Evolutionary conservation across 768 basidiomycete species (phyloP), one percentile per base, ranked within the genome.

Genomic region (Kwoniella heveanensis): DNA sequence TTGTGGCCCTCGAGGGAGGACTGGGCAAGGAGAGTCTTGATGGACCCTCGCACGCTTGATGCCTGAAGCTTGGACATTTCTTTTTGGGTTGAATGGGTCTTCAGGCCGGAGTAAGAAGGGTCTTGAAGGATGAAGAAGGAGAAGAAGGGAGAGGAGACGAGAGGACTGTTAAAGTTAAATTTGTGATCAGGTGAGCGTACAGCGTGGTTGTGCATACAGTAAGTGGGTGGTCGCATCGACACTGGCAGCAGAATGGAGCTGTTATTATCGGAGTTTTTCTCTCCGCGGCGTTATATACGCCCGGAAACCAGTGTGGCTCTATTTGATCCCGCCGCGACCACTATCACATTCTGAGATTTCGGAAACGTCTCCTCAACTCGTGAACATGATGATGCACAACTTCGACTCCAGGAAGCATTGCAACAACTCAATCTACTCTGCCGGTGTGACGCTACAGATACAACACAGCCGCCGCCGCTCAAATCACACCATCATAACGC

Each of bases 1-100:
- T 76, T 76, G 68, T 70, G 68, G 62, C 90, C 89, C 82, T 92
- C 92, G 83, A 88, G 88, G 71, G 83, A 89, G 76, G 92, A 87
- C 19, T 88, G 87, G 61, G 85, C 87, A 66, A 95, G 86, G 69
- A 98, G 86, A 71, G 92, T 91, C 83, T 90, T 90, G 83, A 97
- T 87, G 80, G 90, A 92, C 84, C 88, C 88, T 88, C 96, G 95
- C 91, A 99, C 95, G 88, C 93, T 95, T 89, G 92, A 87, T 87
- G 95, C 94, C 89, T 90, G 91, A 82, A 96, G 89, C 85, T 95
- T 96, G 65, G 72, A 74, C 75, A 77, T 77, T 59, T 55, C 67
- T 54, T 55, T 68, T 54, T 29, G 47, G n/a, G 50, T 54, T 49
- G 25, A n/a, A 52, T 36, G n/a, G 57, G 37, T 36, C 24, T 52